Base-by-base conservation (phyloP, 2,329 filamentous ascomycete species). In the Colletotrichum higginsianum region DNA sequence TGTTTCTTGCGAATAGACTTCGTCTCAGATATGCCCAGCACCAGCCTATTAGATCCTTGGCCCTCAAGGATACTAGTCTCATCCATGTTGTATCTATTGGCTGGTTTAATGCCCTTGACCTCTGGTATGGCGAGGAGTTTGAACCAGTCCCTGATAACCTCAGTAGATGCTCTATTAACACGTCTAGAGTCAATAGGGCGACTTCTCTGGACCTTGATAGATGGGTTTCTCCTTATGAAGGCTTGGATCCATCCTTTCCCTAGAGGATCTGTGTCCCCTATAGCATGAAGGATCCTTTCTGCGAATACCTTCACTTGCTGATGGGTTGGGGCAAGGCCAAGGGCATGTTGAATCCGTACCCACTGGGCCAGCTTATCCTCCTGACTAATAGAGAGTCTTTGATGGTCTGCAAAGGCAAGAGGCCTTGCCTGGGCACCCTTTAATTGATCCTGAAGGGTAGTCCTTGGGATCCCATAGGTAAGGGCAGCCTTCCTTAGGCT, bases 41-140 rank as follows among this genome's bases (percentile, higher is more conserved):
- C 26, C 4, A 30, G 26, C 4, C 26, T 30, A 30, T 30, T 30
- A 30, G 26, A 30, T 30, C 26, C 26, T 3, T 30, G 6, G 4
- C 26, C 26, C 26, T 30, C 4, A 30, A 30, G 26, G 26, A 30
- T 62, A 46, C 49, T 62, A 35, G 42, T n/a, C 6, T 74, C 57
- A 53, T 75, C 66, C 23, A 75, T 73, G 65, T 61, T 71, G 7
- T 30, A 58, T 16, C 44, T 50, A 42, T 47, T 35, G 35, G 53
- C 42, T 42, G 53, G 52, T 35, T 56, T 56, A 30, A 69, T 60
- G 13, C 21, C 42, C 38, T 55, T 63, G 16, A 69, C 38, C 35
- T 55, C 50, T 21, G 50, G 50, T n/a, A 44, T 35, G 40, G 26
- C 21, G 21, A 63, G 42, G 30, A 18, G 26, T 7, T 21, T 46